Evolutionary conservation across 805 yeast genomes (phyloP).

Genomic region (Pachysolen tannophilus): DNA sequence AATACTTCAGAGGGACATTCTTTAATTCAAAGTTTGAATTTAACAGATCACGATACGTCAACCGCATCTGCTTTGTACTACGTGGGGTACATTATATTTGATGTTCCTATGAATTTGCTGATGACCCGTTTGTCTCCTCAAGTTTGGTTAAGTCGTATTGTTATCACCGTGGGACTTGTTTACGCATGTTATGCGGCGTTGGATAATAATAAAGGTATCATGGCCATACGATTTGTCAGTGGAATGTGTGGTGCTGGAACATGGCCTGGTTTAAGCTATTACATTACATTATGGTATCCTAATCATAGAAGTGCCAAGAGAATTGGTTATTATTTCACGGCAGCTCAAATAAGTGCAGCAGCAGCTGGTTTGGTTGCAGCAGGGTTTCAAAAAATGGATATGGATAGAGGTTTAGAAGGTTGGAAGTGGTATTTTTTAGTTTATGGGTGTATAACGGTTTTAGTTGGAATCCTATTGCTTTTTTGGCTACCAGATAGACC

Average conservation of each 20-base stretch:
- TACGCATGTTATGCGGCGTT: constrained; percentile 68
- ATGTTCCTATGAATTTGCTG: constrained; percentile 78
- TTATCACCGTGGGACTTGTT: constrained; percentile 68
- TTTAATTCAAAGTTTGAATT: constrained; percentile 37
- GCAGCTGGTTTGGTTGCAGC: constrained; percentile 83
- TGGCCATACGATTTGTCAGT: constrained; percentile 62
- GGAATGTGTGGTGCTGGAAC: constrained; percentile 81
- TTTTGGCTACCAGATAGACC: constrained; percentile 92
- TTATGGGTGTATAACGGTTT: constrained; percentile 64
- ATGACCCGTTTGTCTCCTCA: constrained; percentile 85
- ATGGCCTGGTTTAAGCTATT: constrained; percentile 88
- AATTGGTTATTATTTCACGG: constrained; percentile 85
- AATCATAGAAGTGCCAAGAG: constrained; percentile 66
- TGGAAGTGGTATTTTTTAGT: constrained; percentile 83
- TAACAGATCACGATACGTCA: constrained; percentile 51
- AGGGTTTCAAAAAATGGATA: constrained; percentile 81
- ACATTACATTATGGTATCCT: constrained; percentile 80
- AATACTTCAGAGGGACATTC: constrained; percentile 57
- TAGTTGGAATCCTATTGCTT: constrained; percentile 52
- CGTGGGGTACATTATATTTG: constrained; percentile 79
- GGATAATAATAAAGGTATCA: constrained; percentile 46
- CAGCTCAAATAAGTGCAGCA: constrained; percentile 88
- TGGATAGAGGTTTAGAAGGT: constrained; percentile 60
- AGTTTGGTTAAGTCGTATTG: constrained; percentile 75
- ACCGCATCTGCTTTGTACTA: constrained; percentile 75